These are phyloP conservation scores for Plasmopara viticola DNA, from an alignment of 352 stramenopile species.

Conservation along the genomic window DNA sequence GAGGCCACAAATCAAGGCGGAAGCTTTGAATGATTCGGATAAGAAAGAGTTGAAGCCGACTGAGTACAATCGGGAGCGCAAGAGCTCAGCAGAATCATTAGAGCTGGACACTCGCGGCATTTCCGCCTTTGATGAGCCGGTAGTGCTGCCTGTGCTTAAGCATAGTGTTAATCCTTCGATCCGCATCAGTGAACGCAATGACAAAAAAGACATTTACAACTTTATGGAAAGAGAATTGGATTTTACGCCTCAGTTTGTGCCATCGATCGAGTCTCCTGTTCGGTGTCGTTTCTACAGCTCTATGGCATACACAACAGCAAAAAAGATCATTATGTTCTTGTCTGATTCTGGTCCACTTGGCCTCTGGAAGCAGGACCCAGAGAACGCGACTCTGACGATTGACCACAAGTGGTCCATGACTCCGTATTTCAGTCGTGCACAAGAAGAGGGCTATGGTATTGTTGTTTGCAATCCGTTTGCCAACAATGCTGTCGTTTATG, in stretches of 20 bases:
- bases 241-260: constrained; percentile 81
- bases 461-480: constrained; percentile 85
- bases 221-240: constrained; percentile 82
- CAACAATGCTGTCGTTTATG: constrained; percentile 84
- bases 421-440: constrained; percentile 72
- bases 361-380: constrained; percentile 76
- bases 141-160: constrained; percentile 27
- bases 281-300: constrained; percentile 84
- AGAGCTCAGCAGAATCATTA: constrained; percentile 74
- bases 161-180: constrained; percentile 29
- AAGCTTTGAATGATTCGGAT: constrained; percentile 18
- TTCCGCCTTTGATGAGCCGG: constrained; percentile 59
- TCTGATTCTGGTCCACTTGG: constrained; percentile 80
- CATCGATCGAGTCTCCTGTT: constrained; percentile 79
- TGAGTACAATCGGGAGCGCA: constrained; percentile 29
- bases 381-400: constrained; percentile 42
- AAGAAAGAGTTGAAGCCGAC: constrained; percentile 23
- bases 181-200: constrained; percentile 38
- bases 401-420: constrained; percentile 88
- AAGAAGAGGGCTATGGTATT: constrained; percentile 82
- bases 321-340: constrained; percentile 82
- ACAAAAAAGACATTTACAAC: constrained; percentile 83
- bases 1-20: constrained; percentile 35
- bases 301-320: constrained; percentile 84
- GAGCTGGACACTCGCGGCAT: constrained; percentile 78